phyloP scores from a whole-genome alignment of 176 grass and related monocot species.

The Lolium perenne region DNA sequence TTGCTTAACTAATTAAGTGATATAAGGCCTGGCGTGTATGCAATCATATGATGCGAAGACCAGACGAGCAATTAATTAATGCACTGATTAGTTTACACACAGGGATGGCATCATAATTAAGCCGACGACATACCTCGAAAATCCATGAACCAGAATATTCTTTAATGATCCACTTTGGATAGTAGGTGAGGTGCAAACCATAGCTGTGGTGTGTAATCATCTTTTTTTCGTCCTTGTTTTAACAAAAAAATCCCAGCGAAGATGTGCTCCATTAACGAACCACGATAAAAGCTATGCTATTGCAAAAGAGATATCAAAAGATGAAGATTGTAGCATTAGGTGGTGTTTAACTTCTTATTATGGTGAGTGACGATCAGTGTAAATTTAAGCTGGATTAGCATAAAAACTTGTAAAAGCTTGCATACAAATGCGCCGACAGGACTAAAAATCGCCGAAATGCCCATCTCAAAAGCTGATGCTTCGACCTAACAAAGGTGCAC shows the following conservation, averaged over 20 bases:
- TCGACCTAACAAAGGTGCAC: conserved; percentile 42
- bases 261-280: not conserved
- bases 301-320: not conserved
- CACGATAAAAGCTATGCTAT: not conserved
- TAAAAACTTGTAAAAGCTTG: not conserved
- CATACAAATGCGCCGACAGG: not conserved
- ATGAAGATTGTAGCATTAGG: not conserved
- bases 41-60: conserved; percentile 28
- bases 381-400: not conserved
- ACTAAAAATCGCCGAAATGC: conserved; percentile 4
- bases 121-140: not conserved
- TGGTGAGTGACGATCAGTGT: not conserved
- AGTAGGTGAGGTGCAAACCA: conserved; percentile 29
- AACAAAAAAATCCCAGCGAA: not conserved
- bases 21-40: not conserved
- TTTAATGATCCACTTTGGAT: not conserved
- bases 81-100: not conserved
- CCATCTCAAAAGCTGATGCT: conserved; percentile 44
- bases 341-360: not conserved
- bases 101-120: conserved; percentile 5
- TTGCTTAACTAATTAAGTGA: conserved; percentile 15
- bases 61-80: not conserved
- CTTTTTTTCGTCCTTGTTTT: not conserved
- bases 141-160: conserved; percentile 9
- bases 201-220: not conserved